Conservation (phyloP, 2,329 filamentous ascomycete genomes). For the Microcyclospora tardicrescens region DNA sequence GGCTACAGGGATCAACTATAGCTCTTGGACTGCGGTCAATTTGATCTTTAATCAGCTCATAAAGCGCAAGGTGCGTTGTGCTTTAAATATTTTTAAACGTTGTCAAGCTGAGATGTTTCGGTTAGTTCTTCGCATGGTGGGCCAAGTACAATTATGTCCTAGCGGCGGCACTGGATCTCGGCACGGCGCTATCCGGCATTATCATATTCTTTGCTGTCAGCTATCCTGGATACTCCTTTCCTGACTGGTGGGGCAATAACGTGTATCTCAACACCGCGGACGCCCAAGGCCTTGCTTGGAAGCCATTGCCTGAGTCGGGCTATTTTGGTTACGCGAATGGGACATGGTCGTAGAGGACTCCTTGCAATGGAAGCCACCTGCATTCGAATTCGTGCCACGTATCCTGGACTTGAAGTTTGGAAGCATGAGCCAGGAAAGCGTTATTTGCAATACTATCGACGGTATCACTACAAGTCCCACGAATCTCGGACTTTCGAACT, state of each 20-base stretch:
- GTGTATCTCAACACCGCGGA: neutral
- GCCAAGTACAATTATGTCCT: conserved; percentile 27
- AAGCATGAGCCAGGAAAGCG: too few species aligned
- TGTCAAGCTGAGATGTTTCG: conserved; percentile 24
- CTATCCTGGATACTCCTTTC: conserved; percentile 25
- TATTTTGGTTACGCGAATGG: too few species aligned
- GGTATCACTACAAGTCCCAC: too few species aligned
- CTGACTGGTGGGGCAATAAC: conserved; percentile 9
- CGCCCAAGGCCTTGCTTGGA: too few species aligned
- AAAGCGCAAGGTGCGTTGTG: too few species aligned
- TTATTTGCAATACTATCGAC: too few species aligned
- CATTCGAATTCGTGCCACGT: too few species aligned
- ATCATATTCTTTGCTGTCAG: conserved; percentile 28
- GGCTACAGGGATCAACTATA: conserved; percentile 71
- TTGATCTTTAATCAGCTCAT: conserved; percentile 12
- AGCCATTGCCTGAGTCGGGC: too few species aligned
- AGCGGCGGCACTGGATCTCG: conserved; percentile 24
- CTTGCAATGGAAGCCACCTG: too few species aligned
- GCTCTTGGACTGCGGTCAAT: conserved; percentile 53
- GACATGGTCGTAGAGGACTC: too few species aligned
- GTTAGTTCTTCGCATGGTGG: conserved; percentile 13
- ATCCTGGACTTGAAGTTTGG: too few species aligned
- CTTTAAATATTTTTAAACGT: conserved; percentile 35
- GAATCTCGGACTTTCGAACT: too few species aligned
- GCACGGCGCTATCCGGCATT: conserved; percentile 25